phyloP scores from a whole-genome alignment of 1,284 basidiomycete genomes.

The Ustilago vetiveriae region DNA sequence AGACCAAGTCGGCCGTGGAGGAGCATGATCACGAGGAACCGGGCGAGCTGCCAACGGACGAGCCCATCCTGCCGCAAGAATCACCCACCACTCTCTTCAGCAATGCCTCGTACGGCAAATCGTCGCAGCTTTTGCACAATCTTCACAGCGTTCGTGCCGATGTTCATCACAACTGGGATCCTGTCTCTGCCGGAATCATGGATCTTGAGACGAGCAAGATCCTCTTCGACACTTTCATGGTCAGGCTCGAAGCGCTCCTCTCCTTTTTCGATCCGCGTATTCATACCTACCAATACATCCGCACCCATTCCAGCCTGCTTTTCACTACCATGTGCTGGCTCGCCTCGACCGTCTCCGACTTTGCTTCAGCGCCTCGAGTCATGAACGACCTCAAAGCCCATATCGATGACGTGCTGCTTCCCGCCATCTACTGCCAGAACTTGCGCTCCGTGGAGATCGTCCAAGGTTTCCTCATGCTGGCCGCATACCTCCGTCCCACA shows the following conservation, averaged over 20 bases:
- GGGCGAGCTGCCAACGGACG: neutral
- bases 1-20: neutral
- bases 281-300: slow-evolving; percentile 38
- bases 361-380: slow-evolving; percentile 23
- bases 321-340: slow-evolving; percentile 47
- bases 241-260: slow-evolving; percentile 32
- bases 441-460: slow-evolving; percentile 46
- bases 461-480: slow-evolving; percentile 44
- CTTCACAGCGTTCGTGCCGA: slow-evolving; percentile 33
- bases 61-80: slow-evolving; percentile 13
- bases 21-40: neutral
- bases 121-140: slow-evolving; percentile 28
- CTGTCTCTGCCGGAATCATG: slow-evolving; percentile 28
- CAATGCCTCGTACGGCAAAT: slow-evolving; percentile 32
- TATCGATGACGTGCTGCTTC: slow-evolving; percentile 37
- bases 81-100: slow-evolving; percentile 35
- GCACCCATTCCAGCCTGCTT: slow-evolving; percentile 29
- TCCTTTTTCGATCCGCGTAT: slow-evolving; percentile 44
- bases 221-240: slow-evolving; percentile 40
- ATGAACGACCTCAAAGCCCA: slow-evolving; percentile 31
- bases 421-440: slow-evolving; percentile 40
- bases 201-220: slow-evolving; percentile 21
- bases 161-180: slow-evolving; percentile 31
- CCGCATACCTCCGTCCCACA: slow-evolving; percentile 32
- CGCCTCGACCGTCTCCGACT: slow-evolving; percentile 28